Conservation (phyloP, 2,329 filamentous ascomycete genomes). For the Aureobasidium uvarum region DNA sequence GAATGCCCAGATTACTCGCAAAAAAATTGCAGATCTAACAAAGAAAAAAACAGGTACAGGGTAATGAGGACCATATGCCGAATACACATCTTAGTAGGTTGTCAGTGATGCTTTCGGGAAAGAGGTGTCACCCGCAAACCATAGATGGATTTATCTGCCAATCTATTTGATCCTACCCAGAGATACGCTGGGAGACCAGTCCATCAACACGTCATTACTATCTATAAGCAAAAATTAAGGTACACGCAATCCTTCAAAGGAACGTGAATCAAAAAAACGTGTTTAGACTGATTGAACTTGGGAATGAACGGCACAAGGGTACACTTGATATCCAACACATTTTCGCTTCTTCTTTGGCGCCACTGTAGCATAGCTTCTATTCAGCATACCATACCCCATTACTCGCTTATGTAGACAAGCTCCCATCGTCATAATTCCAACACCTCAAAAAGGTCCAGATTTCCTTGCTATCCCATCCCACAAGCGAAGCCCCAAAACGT, state of each 20-base stretch:
- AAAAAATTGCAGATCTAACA: background rate
- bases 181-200: background rate
- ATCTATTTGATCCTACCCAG: background rate
- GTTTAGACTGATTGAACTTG: background rate
- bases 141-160: background rate
- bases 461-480: no score
- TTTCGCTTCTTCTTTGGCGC: background rate
- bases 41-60: background rate
- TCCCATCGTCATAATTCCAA: background rate
- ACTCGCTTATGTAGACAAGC: background rate
- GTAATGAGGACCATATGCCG: background rate
- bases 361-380: background rate
- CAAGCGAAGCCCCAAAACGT: background rate
- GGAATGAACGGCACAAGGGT: background rate
- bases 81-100: background rate
- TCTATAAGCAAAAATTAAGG: slow-evolving; percentile 2
- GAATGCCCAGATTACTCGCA: no score
- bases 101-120: background rate
- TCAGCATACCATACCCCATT: background rate
- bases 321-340: background rate
- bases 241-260: background rate
- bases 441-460: background rate
- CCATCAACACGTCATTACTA: background rate
- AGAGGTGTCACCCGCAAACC: background rate
- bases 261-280: background rate